Conservation (phyloP, 2,329 filamentous ascomycete species). For the Thelonectria blattea region DNA sequence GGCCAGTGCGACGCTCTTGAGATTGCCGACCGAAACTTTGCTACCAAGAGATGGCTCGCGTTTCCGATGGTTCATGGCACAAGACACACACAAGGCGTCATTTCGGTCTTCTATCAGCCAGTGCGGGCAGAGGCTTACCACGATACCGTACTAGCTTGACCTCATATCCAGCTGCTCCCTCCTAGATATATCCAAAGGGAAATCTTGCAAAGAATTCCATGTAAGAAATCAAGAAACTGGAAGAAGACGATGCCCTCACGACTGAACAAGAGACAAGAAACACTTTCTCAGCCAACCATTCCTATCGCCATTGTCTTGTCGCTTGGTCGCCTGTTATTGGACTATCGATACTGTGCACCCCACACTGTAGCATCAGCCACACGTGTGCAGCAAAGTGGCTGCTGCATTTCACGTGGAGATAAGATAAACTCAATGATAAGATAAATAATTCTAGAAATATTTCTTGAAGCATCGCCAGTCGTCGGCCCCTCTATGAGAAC, state of each 20-base stretch:
- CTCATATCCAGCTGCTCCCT: no score
- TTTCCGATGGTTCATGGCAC: background rate
- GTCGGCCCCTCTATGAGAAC: conserved; percentile 29
- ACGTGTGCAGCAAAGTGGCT: background rate
- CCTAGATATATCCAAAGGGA: no score
- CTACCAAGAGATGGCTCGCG: background rate
- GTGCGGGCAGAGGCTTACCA: no score
- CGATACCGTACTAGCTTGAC: no score
- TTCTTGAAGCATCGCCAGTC: conserved; percentile 30
- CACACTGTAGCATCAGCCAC: conserved; percentile 10
- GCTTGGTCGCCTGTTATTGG: no score
- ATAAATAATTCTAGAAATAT: conserved; percentile 40
- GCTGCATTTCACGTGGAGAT: conserved; percentile 39
- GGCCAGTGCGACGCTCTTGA: background rate
- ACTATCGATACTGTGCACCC: background rate
- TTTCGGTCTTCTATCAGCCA: background rate
- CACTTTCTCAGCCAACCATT: no score
- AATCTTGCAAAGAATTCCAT: no score
- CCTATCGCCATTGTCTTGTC: no score
- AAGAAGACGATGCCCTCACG: no score
- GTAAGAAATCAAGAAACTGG: no score
- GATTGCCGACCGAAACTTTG: background rate
- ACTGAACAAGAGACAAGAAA: no score
- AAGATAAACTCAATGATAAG: conserved; percentile 43
- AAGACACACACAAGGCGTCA: background rate